Base-by-base conservation (phyloP, 495 filamentous ascomycete genomes). In the Jackrogersella multiformis region DNA sequence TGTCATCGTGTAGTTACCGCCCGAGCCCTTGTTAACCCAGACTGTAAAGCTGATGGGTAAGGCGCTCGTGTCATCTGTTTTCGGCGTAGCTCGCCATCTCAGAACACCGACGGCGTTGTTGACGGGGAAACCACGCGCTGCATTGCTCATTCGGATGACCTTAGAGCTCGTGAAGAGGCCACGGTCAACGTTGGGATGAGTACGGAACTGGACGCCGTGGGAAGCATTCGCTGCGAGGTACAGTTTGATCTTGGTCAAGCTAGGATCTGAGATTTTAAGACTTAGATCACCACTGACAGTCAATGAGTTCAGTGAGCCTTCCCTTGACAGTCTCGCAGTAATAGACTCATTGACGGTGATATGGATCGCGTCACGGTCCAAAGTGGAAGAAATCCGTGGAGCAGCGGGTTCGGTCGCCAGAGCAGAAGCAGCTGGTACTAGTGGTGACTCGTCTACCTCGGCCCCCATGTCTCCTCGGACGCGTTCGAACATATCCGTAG, bases 181-280 rank as follows among this genome's bases (percentile, higher is more conserved):
- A 73, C 90, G 93, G 79, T 98, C 94, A 39, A 97, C 94, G 76
- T 98, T 97, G 39, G 94, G 94, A 72, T 97, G 94, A 12, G 94
- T 94, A 49, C 90, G 88, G 80, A 97, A 94, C 74, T 96, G 93
- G 18, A 88, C 92, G 52, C 90, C 90, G 64, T 90, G 87, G 20
- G 86, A 90, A 5, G 92, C 81, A 51, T 88, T 88, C 16, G 92
- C 87, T 41, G 84, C 79, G 38, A 97, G 85, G 64, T 89, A 87
- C 46, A 98, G 88, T 74, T 91, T 95, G 71, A 97, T 80, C 77
- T 94, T 96, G 23, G 93, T 93, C 71, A 97, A 85, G 18, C 91
- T 85, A 1, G 91, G 86, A 72, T 98, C 94, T 23, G 90, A 86
- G 69, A 98, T 95, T 56, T 90, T 91, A 39, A 98, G 86, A 70